Evolutionary conservation across 441 rosid genomes (phyloP).

Genomic region (Croton laevigatus): DNA sequence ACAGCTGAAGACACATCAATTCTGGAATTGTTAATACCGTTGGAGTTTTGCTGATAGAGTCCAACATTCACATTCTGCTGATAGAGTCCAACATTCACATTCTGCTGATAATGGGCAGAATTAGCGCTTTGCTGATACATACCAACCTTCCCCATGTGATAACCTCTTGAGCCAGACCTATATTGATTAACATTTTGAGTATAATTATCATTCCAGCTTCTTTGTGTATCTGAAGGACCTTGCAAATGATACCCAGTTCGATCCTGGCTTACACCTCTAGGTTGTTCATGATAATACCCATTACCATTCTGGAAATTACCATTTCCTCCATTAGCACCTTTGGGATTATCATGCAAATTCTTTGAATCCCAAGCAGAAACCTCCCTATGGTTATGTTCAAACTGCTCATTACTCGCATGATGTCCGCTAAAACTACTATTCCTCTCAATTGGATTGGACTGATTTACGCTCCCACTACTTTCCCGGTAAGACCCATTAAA

Average conservation of each 20-base stretch:
- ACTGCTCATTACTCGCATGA: conserved; percentile 18
- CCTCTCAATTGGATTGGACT: conserved; percentile 14
- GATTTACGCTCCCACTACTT: conserved; percentile 18
- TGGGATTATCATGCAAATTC: conserved; percentile 9
- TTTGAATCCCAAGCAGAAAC: conserved; percentile 7
- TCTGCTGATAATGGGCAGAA: conserved; percentile 20
- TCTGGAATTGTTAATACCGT: conserved; percentile 5
- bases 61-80: too few species aligned
- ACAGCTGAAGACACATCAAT: conserved; percentile 21
- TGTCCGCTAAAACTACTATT: conserved; percentile 25
- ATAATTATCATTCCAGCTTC: conserved; percentile 12
- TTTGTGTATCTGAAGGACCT: not conserved
- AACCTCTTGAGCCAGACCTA: conserved; percentile 7
- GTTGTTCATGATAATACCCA: not conserved
- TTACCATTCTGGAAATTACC: not conserved
- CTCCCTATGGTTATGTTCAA: conserved; percentile 6
- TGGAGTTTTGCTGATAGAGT: conserved; percentile 12
- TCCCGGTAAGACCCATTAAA: conserved; percentile 15
- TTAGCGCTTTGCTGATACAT: conserved; percentile 12
- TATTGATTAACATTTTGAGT: conserved; percentile 21
- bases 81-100: conserved; percentile 8
- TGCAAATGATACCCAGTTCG: conserved; percentile 5
- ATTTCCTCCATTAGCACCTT: conserved; percentile 15
- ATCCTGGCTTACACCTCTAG: not conserved
- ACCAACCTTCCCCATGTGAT: conserved; percentile 15